phyloP scores from a whole-genome alignment of 2,329 filamentous ascomycete genomes.

The Conoideocrella luteorostrata region DNA sequence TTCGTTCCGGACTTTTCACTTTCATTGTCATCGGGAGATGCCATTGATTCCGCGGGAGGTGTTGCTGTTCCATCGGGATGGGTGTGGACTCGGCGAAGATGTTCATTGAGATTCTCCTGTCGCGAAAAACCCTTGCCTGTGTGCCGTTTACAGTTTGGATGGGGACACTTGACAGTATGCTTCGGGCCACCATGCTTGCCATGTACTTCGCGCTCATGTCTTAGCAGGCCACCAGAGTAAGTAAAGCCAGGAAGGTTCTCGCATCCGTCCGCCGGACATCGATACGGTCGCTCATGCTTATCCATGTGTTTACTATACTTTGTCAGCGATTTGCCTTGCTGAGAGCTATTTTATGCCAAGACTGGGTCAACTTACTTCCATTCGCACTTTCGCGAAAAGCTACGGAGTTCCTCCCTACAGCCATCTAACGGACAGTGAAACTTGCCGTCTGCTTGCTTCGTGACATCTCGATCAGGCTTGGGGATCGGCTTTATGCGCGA shows the following conservation, averaged over 20 bases:
- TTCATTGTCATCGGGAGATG: constrained; percentile 40
- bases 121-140: constrained; percentile 85
- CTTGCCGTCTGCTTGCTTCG: constrained; percentile 64
- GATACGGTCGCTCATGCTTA: constrained; percentile 91
- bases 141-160: constrained; percentile 81
- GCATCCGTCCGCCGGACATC: constrained; percentile 74
- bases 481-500: constrained; percentile 46
- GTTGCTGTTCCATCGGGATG: constrained; percentile 31
- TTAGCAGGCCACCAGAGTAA: constrained; percentile 81
- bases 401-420: constrained; percentile 57
- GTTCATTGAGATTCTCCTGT: constrained; percentile 90
- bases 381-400: constrained; percentile 80
- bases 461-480: constrained; percentile 52
- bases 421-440: constrained; percentile 67
- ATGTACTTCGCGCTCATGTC: constrained; percentile 92
- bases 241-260: constrained; percentile 92
- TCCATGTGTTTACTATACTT: constrained; percentile 86
- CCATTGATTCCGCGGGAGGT: constrained; percentile 27
- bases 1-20: constrained; percentile 39
- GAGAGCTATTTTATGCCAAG: background rate
- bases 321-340: constrained; percentile 15
- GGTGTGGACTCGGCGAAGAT: constrained; percentile 82
- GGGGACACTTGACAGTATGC: constrained; percentile 80
- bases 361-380: constrained; percentile 70
- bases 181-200: constrained; percentile 83